Percentiles rank a stretch among this genome's conserved stretches.
Evolutionary conservation across 2,329 filamentous ascomycete species (phyloP).

Genomic region (Sarocladium brachiariae): DNA sequence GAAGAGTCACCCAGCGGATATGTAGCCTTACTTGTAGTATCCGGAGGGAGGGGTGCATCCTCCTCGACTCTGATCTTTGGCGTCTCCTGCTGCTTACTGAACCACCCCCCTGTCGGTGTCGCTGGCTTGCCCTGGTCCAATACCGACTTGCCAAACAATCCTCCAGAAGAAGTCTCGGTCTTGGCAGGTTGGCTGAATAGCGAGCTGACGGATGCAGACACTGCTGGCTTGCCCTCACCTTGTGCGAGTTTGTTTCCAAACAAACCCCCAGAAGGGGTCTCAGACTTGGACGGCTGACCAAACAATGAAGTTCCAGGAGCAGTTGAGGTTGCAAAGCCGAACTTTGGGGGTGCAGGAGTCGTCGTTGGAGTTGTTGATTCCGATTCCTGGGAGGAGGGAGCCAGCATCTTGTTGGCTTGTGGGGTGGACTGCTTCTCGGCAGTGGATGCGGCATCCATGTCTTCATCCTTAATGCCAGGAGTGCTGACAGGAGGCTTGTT

Average conservation of each 20-base stretch:
- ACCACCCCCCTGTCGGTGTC: neutral
- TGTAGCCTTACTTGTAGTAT: constrained; percentile 45
- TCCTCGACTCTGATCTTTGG: constrained; percentile 31
- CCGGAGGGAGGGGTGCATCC: constrained; percentile 43
- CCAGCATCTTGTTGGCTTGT: constrained; percentile 23
- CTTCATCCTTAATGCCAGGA: constrained; percentile 39
- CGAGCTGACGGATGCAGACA: no score
- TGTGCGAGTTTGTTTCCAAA: neutral
- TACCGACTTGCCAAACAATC: constrained; percentile 16
- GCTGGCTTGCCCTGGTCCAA: constrained; percentile 14
- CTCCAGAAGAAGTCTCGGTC: neutral
- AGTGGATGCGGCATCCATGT: constrained; percentile 37
- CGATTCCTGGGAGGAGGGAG: neutral
- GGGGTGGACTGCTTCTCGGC: constrained; percentile 25
- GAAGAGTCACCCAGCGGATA: constrained; percentile 45
- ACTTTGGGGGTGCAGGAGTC: constrained; percentile 43
- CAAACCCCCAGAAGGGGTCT: neutral
- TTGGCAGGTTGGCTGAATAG: neutral
- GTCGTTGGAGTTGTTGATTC: constrained; percentile 43
- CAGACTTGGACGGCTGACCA: constrained; percentile 1
- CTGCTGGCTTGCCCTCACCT: no score
- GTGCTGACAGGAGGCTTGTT: constrained; percentile 29
- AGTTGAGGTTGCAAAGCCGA: constrained; percentile 31
- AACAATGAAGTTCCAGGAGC: constrained; percentile 26
- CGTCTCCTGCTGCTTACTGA: constrained; percentile 16